phyloP scores from a whole-genome alignment of 257 asterid genomes.

The Ilex asprella region DNA sequence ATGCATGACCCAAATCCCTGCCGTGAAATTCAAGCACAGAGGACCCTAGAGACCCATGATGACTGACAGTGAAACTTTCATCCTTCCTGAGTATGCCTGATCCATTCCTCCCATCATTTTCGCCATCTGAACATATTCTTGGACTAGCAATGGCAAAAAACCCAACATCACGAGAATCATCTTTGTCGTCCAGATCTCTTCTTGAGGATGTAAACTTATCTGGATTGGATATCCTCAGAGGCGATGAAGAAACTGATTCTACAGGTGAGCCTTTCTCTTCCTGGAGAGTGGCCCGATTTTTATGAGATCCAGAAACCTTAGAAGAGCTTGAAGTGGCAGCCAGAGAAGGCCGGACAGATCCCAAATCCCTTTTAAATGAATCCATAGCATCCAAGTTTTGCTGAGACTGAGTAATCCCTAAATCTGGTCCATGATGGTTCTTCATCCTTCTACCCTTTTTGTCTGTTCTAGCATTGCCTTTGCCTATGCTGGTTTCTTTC shows the following conservation, averaged over 20 bases:
- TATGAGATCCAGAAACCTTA: conserved; percentile 85
- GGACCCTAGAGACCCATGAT: conserved; percentile 28
- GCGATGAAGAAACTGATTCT: conserved; percentile 97
- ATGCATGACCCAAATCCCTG: conserved; percentile 17
- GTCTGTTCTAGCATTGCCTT: conserved; percentile 28
- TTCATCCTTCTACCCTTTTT: conserved; percentile 33
- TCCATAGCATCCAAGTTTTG: conserved; percentile 32
- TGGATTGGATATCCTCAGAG: conserved; percentile 41
- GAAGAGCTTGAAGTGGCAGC: conserved; percentile 98
- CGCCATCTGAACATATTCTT: conserved; percentile 17
- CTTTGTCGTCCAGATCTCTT: conserved; percentile 34
- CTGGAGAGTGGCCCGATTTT: conserved; percentile 51
- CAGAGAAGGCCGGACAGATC: conserved; percentile 48
- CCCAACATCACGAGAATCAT: conserved; percentile 40
- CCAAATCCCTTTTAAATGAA: conserved; percentile 54
- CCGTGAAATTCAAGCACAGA: conserved; percentile 22
- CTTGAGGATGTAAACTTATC: conserved; percentile 40
- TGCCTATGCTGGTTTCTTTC: conserved; percentile 49
- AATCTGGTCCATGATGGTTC: conserved; percentile 34
- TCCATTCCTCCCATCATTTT: conserved; percentile 24
- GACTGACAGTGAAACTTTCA: conserved; percentile 24
- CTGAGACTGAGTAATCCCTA: conserved; percentile 28
- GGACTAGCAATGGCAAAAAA: conserved; percentile 20
- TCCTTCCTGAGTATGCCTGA: conserved; percentile 34
- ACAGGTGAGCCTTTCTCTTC: conserved; percentile 86